Evolutionary conservation across 306 rosid species (phyloP).

Genomic region (Dicorynia guianensis): DNA sequence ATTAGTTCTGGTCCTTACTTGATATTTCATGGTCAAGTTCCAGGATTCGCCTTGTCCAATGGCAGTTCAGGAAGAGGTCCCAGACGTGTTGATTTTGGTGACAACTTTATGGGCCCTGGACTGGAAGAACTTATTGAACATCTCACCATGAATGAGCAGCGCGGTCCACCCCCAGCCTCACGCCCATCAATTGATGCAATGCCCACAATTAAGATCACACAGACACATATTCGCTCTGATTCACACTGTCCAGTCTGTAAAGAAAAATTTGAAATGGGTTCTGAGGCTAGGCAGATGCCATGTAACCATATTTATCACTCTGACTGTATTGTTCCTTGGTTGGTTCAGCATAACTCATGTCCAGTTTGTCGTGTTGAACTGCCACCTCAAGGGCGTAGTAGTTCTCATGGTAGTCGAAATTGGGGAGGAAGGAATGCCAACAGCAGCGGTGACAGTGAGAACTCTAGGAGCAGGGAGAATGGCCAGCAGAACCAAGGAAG

Average conservation of each 20-base stretch:
- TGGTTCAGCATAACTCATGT: slow-evolving; percentile 78
- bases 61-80: slow-evolving; percentile 58
- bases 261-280: slow-evolving; percentile 73
- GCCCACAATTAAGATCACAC: slow-evolving; percentile 72
- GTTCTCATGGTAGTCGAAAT: slow-evolving; percentile 41
- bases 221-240: slow-evolving; percentile 63
- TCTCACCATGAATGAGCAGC: slow-evolving; percentile 63
- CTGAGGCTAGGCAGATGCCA: slow-evolving; percentile 83
- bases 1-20: slow-evolving; percentile 57
- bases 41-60: slow-evolving; percentile 47
- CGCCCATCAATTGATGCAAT: slow-evolving; percentile 70
- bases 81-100: slow-evolving; percentile 53
- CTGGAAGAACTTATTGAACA: slow-evolving; percentile 69
- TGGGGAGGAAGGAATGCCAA: slow-evolving; percentile 43
- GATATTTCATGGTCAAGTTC: slow-evolving; percentile 62
- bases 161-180: slow-evolving; percentile 80
- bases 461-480: slow-evolving; percentile 45
- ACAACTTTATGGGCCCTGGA: slow-evolving; percentile 61
- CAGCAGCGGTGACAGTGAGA: slow-evolving; percentile 34
- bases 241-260: slow-evolving; percentile 82
- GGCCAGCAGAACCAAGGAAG: slow-evolving; percentile 56
- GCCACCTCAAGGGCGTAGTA: slow-evolving; percentile 60
- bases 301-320: slow-evolving; percentile 86
- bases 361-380: slow-evolving; percentile 87
- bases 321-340: slow-evolving; percentile 86